These are phyloP conservation scores for Nemania bipapillata DNA, from an alignment of 2,329 filamentous ascomycete species.

Conservation along the genomic window DNA sequence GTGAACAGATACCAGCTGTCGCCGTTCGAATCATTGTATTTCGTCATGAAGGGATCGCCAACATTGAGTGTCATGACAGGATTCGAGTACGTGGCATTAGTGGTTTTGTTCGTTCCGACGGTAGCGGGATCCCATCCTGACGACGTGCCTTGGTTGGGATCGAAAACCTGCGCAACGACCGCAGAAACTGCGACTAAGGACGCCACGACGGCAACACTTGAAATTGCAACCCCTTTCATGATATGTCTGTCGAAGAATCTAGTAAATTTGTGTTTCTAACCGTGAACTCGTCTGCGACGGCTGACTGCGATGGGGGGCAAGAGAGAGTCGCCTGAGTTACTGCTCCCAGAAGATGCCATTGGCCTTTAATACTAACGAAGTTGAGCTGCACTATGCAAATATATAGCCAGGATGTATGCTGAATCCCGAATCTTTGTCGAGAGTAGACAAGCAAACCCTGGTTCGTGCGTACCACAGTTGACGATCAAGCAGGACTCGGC, in stretches of 20 bases:
- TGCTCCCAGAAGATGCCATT: constrained; percentile 7
- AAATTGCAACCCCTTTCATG: constrained; percentile 24
- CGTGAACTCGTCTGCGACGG: background rate
- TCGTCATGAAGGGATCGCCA: constrained; percentile 56
- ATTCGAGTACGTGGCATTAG: constrained; percentile 55
- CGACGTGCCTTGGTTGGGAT: constrained; percentile 49
- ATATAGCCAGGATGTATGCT: background rate
- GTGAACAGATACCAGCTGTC: constrained; percentile 57
- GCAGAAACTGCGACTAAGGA: constrained; percentile 20
- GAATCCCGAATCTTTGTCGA: background rate
- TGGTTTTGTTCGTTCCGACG: constrained; percentile 53
- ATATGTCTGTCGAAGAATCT: background rate
- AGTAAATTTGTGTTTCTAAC: background rate
- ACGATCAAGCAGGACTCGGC: constrained; percentile 10
- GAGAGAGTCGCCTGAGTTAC: background rate
- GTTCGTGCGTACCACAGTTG: background rate
- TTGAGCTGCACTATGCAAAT: background rate
- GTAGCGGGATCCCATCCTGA: constrained; percentile 49
- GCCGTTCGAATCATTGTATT: constrained; percentile 48
- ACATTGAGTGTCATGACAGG: constrained; percentile 55
- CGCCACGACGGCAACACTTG: constrained; percentile 13
- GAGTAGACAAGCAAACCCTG: constrained; percentile 1
- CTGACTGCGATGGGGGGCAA: background rate
- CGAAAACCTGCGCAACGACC: constrained; percentile 47
- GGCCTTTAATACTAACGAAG: constrained; percentile 23